A percentile compares a stretch with the other conserved stretches of the same genome.
Conservation (phyloP, 163 green algal genomes). For the Prototheca wickerhamii region DNA sequence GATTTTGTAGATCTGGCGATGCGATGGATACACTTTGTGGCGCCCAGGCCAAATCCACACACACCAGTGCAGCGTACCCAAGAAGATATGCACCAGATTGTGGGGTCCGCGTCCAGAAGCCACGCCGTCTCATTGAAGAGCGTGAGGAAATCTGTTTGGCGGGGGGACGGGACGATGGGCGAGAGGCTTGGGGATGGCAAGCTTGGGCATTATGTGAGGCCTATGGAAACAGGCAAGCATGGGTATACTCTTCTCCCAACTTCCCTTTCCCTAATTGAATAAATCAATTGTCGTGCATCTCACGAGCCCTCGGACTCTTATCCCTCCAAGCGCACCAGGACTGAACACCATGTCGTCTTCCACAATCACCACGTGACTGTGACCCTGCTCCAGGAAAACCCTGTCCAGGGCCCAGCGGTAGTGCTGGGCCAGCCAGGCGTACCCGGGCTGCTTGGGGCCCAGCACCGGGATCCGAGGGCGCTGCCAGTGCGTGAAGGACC, state of each 20-base stretch:
- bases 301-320: background rate
- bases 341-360: slow-evolving; percentile 69
- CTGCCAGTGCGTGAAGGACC: slow-evolving; percentile 28
- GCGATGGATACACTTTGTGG: too few species aligned
- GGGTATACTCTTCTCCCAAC: background rate
- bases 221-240: too few species aligned
- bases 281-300: background rate
- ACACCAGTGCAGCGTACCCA: slow-evolving; percentile 22
- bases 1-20: too few species aligned
- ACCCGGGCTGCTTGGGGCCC: background rate
- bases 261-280: background rate
- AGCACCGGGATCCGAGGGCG: background rate
- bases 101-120: slow-evolving; percentile 46
- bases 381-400: background rate
- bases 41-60: too few species aligned
- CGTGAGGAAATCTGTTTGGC: slow-evolving; percentile 48
- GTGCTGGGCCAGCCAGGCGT: slow-evolving; percentile 17
- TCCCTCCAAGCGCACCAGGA: slow-evolving; percentile 7
- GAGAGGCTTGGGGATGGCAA: background rate
- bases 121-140: slow-evolving; percentile 44
- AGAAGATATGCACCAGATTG: slow-evolving; percentile 46
- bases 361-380: slow-evolving; percentile 41
- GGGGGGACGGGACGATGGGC: background rate
- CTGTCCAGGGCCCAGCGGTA: background rate
- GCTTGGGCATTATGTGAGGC: background rate